Percentiles rank a stretch among this genome's conserved stretches.
These are phyloP conservation scores for Solanum chmielewskii DNA, from an alignment of 257 asterid species.

Conservation along the genomic window DNA sequence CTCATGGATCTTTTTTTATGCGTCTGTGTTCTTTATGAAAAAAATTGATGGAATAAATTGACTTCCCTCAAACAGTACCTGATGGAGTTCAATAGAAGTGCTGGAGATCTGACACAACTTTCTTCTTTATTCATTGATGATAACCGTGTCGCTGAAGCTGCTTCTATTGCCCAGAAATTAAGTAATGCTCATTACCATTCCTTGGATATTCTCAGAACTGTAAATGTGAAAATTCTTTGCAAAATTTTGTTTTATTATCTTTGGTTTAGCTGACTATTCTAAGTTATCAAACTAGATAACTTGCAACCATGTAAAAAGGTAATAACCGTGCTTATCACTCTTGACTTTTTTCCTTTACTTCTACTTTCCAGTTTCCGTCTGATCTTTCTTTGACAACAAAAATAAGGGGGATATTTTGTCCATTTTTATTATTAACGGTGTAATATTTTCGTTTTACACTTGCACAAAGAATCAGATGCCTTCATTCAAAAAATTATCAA, in stretches of 20 bases:
- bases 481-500: neutral
- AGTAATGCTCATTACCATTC: slow-evolving; percentile 38
- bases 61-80: slow-evolving; percentile 57
- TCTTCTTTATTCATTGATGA: slow-evolving; percentile 96
- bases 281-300: neutral
- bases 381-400: neutral
- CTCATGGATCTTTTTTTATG: neutral
- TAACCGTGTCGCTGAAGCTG: slow-evolving; percentile 98
- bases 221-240: neutral
- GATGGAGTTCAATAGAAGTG: slow-evolving; percentile 99
- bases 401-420: neutral
- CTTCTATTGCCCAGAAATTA: slow-evolving; percentile 96
- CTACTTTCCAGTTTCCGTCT: neutral
- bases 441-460: neutral
- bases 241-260: neutral
- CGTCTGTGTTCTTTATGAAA: neutral
- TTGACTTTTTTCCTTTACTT: neutral
- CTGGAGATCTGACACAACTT: slow-evolving; percentile 94
- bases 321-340: neutral
- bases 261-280: neutral
- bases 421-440: neutral
- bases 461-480: neutral
- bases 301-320: neutral
- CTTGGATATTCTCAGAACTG: neutral
- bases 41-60: neutral